These are phyloP conservation scores for Aspergillus baeticus DNA, from an alignment of 495 filamentous ascomycete species.

Conservation along the genomic window DNA sequence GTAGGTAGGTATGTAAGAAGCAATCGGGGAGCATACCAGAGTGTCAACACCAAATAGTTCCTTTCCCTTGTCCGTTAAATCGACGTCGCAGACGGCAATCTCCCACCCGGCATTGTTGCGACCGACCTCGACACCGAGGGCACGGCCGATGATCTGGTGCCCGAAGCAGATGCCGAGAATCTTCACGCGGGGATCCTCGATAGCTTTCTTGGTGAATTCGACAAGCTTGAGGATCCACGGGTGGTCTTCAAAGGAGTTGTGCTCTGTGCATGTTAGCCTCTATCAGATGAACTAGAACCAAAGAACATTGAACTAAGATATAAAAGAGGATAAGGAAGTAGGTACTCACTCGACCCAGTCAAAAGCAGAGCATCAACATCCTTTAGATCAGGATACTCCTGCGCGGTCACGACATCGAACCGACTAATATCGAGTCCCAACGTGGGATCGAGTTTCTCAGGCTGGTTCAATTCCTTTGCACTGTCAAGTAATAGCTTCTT, in stretches of 20 bases:
- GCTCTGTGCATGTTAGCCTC: constrained; percentile 33
- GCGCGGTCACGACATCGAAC: constrained; percentile 64
- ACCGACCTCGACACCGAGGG: constrained; percentile 67
- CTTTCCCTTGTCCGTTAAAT: constrained; percentile 68
- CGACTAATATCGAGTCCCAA: constrained; percentile 56
- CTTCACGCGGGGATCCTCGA: constrained; percentile 58
- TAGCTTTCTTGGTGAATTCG: constrained; percentile 59
- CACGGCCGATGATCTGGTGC: constrained; percentile 84
- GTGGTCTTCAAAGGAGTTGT: constrained; percentile 63
- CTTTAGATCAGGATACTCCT: constrained; percentile 65
- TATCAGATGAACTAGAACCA: too few species aligned
- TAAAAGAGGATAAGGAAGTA: constrained; percentile 1
- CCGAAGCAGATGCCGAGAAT: constrained; percentile 87
- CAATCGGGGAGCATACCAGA: constrained; percentile 50
- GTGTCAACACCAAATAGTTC: constrained; percentile 68
- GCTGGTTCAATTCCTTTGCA: constrained; percentile 39
- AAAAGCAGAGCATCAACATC: constrained; percentile 80
- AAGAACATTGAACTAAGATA: too few species aligned
- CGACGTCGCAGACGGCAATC: constrained; percentile 66
- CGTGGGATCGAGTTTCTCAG: constrained; percentile 34
- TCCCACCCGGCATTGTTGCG: constrained; percentile 76
- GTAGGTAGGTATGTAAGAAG: constrained; percentile 1
- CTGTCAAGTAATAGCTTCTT: constrained; percentile 54
- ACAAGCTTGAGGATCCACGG: constrained; percentile 78
- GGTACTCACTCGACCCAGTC: constrained; percentile 61